These are phyloP conservation scores for Yamadazyma pseudoaaseri DNA, from an alignment of 1,139 yeast species.

Conservation along the genomic window DNA sequence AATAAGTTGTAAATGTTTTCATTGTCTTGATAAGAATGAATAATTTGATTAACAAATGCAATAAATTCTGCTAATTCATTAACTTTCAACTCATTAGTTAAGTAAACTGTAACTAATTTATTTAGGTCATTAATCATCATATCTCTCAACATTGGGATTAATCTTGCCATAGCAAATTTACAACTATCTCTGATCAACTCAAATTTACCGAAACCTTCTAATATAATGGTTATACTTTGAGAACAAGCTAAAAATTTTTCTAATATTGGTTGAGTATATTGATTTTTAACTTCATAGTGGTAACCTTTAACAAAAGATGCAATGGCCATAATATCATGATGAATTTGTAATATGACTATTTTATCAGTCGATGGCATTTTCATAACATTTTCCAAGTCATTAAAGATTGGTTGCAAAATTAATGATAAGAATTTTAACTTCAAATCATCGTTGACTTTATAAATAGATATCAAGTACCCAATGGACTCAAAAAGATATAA, in stretches of 20 bases:
- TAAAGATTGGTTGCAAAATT: slow-evolving; percentile 76
- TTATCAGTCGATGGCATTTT: slow-evolving; percentile 7
- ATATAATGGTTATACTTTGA: slow-evolving; percentile 78
- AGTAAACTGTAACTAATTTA: slow-evolving; percentile 69
- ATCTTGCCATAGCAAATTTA: slow-evolving; percentile 82
- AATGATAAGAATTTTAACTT: slow-evolving; percentile 55
- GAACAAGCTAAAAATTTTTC: slow-evolving; percentile 69
- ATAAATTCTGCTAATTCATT: slow-evolving; percentile 78
- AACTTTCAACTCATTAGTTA: slow-evolving; percentile 59
- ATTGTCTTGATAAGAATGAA: slow-evolving; percentile 71
- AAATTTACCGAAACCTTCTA: slow-evolving; percentile 68
- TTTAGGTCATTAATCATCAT: slow-evolving; percentile 58
- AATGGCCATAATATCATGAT: slow-evolving; percentile 83
- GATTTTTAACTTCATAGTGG: slow-evolving; percentile 39
- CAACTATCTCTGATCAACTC: slow-evolving; percentile 82
- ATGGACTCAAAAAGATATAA: slow-evolving; percentile 79
- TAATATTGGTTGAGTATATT: slow-evolving; percentile 34
- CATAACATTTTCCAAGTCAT: slow-evolving; percentile 54
- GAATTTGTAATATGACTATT: slow-evolving; percentile 64
- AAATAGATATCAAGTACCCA: slow-evolving; percentile 62
- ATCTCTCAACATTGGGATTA: slow-evolving; percentile 65
- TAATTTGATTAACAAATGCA: slow-evolving; percentile 83
- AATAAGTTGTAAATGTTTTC: slow-evolving; percentile 71
- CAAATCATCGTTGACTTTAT: slow-evolving; percentile 27
- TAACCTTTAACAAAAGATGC: slow-evolving; percentile 90